Evolutionary conservation across 805 yeast genomes (phyloP), one percentile per base, ranked within the genome.

Genomic region (Kazachstania viticola): DNA sequence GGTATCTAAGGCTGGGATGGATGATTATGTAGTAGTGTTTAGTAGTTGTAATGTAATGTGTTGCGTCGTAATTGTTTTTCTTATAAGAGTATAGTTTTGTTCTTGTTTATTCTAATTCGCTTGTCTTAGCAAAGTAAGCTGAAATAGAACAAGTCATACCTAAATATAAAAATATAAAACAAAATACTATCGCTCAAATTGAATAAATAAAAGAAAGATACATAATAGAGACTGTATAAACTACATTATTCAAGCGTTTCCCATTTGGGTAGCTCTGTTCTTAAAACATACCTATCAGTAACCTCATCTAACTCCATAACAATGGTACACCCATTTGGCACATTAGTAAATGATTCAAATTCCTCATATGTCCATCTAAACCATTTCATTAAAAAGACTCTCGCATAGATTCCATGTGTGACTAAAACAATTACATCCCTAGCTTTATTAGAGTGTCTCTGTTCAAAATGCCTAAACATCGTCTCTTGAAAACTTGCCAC

Each of bases 311-410:
- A 65, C 48, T 80, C 83, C 93, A 85, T 79, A 21, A 79, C 72
- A 25, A 87, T 63, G 51, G 81, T 76, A 41, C 77, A 74, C 47
- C 95, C 88, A 51, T 87, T 91, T 1, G 84, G 84, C 12, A 87
- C 73, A 51, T 87, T 87, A 37, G 78, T 69, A 39, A 87, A 65
- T 28, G 77, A 67, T 56, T 87, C 96, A 56, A 85, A 87, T 49
- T 77, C 75, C 51, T 85, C 95, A 49, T 79, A 88, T 2, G 79
- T 69, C 95, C 96, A 87, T 36, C 94, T 64, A 52, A 75, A 87
- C 95, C 95, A 87, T 47, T 85, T 81, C 85, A 85, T 84, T 27
- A 87, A 56, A 46, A 87, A 87, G 7, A 87, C 96, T 25, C 96
- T 64, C 4, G 93, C 80, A 88, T 94, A 84, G 12, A 87, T 82